phyloP scores from a whole-genome alignment of 768 basidiomycete species.

The Suillus variegatus region DNA sequence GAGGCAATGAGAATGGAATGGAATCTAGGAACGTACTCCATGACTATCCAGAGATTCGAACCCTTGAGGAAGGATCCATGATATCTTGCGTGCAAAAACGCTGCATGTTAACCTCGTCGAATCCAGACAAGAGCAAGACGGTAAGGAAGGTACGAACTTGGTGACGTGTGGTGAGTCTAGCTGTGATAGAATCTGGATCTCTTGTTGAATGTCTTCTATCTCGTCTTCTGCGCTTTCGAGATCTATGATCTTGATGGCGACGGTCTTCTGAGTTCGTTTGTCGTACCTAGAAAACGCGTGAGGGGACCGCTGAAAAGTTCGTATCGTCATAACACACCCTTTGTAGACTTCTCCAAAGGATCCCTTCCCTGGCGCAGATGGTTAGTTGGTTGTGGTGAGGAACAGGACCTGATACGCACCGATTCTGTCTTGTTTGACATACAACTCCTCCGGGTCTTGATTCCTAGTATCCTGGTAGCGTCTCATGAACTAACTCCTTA shows the following conservation, averaged over 20 bases:
- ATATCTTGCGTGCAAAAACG: conserved; percentile 56
- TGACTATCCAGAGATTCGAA: conserved; percentile 97
- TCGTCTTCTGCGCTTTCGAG: conserved; percentile 99
- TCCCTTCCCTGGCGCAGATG: conserved; percentile 73
- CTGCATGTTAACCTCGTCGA: conserved; percentile 32
- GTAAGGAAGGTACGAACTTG: conserved; percentile 59
- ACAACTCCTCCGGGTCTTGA: conserved; percentile 95
- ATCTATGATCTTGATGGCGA: conserved; percentile 99
- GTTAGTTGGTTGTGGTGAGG: conserved; percentile 20
- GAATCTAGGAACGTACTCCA: conserved; percentile 67
- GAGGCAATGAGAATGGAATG: conserved; percentile 12
- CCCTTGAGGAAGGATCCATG: conserved; percentile 97
- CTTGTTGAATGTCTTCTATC: conserved; percentile 99
- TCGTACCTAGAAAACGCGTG: conserved; percentile 65
- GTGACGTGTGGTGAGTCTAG: conserved; percentile 96
- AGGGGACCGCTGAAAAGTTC: background rate
- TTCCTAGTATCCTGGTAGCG: conserved; percentile 57
- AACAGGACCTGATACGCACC: conserved; percentile 50
- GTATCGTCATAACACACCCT: conserved; percentile 55
- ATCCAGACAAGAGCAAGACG: conserved; percentile 25
- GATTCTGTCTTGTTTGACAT: conserved; percentile 96
- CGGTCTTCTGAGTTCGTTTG: conserved; percentile 92
- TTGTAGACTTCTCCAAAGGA: conserved; percentile 99
- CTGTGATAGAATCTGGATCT: conserved; percentile 97
- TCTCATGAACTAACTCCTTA: conserved; percentile 18